These are phyloP conservation scores for Neurospora tetraspora DNA, from an alignment of 495 filamentous ascomycete genomes.

Conservation along the genomic window DNA sequence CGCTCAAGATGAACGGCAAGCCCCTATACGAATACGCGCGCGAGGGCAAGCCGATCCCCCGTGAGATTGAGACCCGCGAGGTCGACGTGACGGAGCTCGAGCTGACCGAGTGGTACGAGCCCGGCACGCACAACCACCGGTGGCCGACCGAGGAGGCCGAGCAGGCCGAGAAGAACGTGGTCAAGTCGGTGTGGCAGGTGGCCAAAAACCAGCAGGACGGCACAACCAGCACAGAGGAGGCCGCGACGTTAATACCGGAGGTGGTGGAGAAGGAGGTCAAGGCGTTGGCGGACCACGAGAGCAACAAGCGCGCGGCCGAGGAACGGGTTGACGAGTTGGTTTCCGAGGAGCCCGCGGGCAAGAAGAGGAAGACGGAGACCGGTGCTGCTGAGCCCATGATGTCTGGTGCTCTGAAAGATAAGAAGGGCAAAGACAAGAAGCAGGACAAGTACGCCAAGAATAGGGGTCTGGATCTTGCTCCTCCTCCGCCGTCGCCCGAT, in stretches of 20 bases:
- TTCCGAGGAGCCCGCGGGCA: conserved; percentile 15
- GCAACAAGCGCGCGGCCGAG: conserved; percentile 38
- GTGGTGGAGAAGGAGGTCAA: conserved; percentile 37
- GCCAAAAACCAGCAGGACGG: conserved; percentile 27
- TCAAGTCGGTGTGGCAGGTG: conserved; percentile 56
- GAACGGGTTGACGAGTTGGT: conserved; percentile 34
- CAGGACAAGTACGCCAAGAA: conserved; percentile 18
- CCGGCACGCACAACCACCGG: conserved; percentile 60
- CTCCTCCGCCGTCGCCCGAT: conserved; percentile 20
- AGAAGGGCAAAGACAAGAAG: conserved; percentile 2
- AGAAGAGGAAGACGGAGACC: conserved; percentile 24
- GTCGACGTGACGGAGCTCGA: conserved; percentile 69
- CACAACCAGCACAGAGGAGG: conserved; percentile 17
- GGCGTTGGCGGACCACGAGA: conserved; percentile 33
- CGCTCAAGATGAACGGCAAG: conserved; percentile 83
- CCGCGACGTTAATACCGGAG: conserved; percentile 30
- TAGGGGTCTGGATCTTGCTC: conserved; percentile 26
- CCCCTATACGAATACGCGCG: conserved; percentile 91
- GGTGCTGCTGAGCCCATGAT: conserved; percentile 30
- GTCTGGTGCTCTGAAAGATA: conserved; percentile 40
- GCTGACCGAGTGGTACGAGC: conserved; percentile 78
- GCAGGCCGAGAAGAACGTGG: conserved; percentile 59
- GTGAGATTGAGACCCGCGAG: conserved; percentile 69
- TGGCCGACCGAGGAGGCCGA: conserved; percentile 69
- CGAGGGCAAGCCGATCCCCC: conserved; percentile 71